Conservation (phyloP, 2,329 filamentous ascomycete genomes). For the Verticillium klebahnii region DNA sequence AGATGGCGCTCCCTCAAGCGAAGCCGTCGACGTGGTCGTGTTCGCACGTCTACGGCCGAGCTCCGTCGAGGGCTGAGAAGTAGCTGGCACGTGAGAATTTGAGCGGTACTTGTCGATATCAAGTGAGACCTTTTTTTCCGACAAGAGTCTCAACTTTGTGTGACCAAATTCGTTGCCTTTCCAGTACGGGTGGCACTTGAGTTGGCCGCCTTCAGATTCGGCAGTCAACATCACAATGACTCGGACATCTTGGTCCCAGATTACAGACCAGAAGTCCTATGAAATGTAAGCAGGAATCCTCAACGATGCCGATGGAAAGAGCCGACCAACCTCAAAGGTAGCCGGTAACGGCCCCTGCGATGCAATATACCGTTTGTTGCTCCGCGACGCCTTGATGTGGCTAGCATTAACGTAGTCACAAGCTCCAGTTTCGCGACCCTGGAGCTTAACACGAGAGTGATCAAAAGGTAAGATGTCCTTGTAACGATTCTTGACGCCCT, state of each 20-base stretch:
- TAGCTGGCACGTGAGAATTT: slow-evolving; percentile 8
- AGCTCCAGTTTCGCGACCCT: slow-evolving; percentile 58
- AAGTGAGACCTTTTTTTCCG: slow-evolving; percentile 77
- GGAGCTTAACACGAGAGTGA: slow-evolving; percentile 79
- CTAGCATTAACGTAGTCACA: slow-evolving; percentile 98
- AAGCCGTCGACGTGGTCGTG: slow-evolving; percentile 22
- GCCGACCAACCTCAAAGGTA: slow-evolving; percentile 72
- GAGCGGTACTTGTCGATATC: slow-evolving; percentile 55
- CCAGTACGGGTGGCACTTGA: slow-evolving; percentile 97
- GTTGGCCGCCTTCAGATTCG: slow-evolving; percentile 85
- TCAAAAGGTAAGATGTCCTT: slow-evolving; percentile 98
- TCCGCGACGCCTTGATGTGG: slow-evolving; percentile 72
- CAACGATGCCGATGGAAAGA: background rate
- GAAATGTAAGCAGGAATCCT: background rate
- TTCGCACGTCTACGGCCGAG: slow-evolving; percentile 22
- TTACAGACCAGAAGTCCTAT: slow-evolving; percentile 94
- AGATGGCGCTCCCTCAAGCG: slow-evolving; percentile 20
- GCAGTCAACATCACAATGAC: slow-evolving; percentile 97
- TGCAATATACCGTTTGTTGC: slow-evolving; percentile 91
- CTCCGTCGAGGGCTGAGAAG: slow-evolving; percentile 9
- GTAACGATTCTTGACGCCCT: slow-evolving; percentile 92
- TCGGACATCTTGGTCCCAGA: slow-evolving; percentile 95
- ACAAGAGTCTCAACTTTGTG: slow-evolving; percentile 69
- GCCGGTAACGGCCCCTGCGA: slow-evolving; percentile 90
- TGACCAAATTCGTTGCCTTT: slow-evolving; percentile 71